Evolutionary conservation across 2,329 filamentous ascomycete genomes (phyloP).

Genomic region (Fusarium sp.): DNA sequence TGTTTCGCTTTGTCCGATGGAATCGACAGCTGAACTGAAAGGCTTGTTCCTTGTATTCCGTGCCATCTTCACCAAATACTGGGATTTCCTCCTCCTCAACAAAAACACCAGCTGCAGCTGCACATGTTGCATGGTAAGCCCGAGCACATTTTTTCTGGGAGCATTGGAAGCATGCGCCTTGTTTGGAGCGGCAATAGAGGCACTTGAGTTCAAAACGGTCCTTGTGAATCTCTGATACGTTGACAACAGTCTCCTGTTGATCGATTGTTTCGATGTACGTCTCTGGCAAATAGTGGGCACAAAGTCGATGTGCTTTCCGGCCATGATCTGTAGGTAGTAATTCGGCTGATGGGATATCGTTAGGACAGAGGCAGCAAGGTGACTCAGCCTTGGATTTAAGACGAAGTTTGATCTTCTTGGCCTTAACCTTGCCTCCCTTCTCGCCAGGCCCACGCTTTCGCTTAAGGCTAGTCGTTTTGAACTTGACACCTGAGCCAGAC

Average conservation of each 20-base stretch:
- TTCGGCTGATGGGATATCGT: constrained; percentile 84
- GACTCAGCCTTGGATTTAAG: constrained; percentile 78
- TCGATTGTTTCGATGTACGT: constrained; percentile 84
- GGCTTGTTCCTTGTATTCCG: constrained; percentile 90
- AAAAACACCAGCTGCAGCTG: constrained; percentile 90
- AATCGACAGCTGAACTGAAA: constrained; percentile 96
- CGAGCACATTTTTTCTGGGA: constrained; percentile 93
- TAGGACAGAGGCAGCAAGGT: constrained; percentile 92
- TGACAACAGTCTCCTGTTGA: constrained; percentile 79
- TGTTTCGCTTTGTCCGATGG: constrained; percentile 88
- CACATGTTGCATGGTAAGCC: constrained; percentile 95
- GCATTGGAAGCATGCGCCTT: constrained; percentile 97
- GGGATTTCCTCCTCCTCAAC: constrained; percentile 89
- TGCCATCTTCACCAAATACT: constrained; percentile 89
- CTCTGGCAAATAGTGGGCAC: constrained; percentile 91
- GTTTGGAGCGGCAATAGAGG: constrained; percentile 92
- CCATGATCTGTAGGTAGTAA: constrained; percentile 91
- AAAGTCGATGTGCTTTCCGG: constrained; percentile 87
- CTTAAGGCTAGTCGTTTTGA: constrained; percentile 73
- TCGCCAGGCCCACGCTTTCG: constrained; percentile 60
- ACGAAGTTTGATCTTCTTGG: constrained; percentile 85
- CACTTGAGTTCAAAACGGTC: constrained; percentile 93
- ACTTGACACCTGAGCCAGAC: constrained; percentile 77
- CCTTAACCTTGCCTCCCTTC: constrained; percentile 64
- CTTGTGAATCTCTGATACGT: constrained; percentile 85